A percentile compares a stretch with the other conserved stretches of the same genome.
Evolutionary conservation across 2,329 filamentous ascomycete genomes (phyloP).

Genomic region (Rutstroemia sp.): DNA sequence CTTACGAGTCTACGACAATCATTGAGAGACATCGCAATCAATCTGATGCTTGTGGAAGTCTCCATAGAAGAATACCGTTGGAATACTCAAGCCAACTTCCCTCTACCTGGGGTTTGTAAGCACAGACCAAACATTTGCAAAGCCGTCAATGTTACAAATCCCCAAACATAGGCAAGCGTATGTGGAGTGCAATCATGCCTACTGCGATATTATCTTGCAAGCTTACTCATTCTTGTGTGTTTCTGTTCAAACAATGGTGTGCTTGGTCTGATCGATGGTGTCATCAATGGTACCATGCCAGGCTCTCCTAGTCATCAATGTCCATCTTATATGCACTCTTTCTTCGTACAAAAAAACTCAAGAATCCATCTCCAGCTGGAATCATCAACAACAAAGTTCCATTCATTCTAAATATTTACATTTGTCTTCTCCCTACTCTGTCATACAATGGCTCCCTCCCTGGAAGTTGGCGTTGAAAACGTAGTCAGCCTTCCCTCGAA

Average conservation of each 20-base stretch:
- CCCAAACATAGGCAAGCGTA: not conserved
- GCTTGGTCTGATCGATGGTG: conserved; percentile 7
- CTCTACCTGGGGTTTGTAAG: not conserved
- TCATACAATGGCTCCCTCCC: conserved; percentile 15
- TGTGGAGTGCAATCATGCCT: not conserved
- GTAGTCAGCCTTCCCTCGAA: conserved; percentile 5
- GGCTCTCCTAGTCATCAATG: not conserved
- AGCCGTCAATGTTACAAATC: not conserved
- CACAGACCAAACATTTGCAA: not conserved
- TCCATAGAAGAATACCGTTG: not conserved
- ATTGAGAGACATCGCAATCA: not conserved
- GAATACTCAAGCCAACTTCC: not conserved
- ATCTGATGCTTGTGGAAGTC: not conserved
- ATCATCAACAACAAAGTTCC: not conserved
- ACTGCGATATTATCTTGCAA: not conserved
- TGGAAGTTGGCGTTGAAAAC: conserved; percentile 13
- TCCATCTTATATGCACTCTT: not conserved
- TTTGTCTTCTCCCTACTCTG: not conserved
- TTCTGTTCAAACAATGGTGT: conserved; percentile 4
- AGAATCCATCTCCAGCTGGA: no score
- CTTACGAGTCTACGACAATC: no score
- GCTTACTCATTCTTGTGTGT: not conserved
- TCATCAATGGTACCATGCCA: not conserved
- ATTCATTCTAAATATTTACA: not conserved
- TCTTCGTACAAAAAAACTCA: no score